These are phyloP conservation scores for Lojkania enalia DNA, from an alignment of 2,329 filamentous ascomycete genomes.

Conservation along the genomic window DNA sequence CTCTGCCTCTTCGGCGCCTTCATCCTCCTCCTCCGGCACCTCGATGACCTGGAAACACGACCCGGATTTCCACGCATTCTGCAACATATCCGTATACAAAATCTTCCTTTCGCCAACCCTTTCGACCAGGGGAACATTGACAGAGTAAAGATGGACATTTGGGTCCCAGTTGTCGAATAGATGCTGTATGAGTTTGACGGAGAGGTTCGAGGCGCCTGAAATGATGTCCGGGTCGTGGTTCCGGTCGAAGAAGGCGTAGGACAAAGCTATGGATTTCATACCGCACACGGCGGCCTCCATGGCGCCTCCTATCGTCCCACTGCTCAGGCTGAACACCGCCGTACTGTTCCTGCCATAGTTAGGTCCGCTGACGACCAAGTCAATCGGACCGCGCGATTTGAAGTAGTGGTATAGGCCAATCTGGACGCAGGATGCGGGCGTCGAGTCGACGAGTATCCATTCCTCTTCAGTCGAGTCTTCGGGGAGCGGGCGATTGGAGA, in stretches of 20 bases:
- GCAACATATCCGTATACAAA: slow-evolving; percentile 82
- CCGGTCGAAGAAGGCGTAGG: slow-evolving; percentile 84
- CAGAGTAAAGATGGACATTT: slow-evolving; percentile 80
- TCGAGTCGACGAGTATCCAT: slow-evolving; percentile 56
- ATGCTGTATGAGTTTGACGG: slow-evolving; percentile 77
- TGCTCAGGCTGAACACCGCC: slow-evolving; percentile 54
- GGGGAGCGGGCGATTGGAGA: slow-evolving; percentile 38
- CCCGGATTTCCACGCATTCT: slow-evolving; percentile 86
- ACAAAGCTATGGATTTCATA: slow-evolving; percentile 72
- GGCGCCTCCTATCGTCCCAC: slow-evolving; percentile 55
- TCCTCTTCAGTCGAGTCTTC: slow-evolving; percentile 44
- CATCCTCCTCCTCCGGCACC: slow-evolving; percentile 63
- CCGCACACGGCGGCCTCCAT: slow-evolving; percentile 55
- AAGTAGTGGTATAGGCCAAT: slow-evolving; percentile 55
- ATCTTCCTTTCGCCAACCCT: slow-evolving; percentile 73
- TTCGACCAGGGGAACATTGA: slow-evolving; percentile 86
- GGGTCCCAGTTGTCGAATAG: slow-evolving; percentile 72
- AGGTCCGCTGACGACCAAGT: slow-evolving; percentile 54
- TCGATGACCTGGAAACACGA: slow-evolving; percentile 85
- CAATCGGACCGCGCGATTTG: slow-evolving; percentile 47
- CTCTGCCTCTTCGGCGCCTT: slow-evolving; percentile 68
- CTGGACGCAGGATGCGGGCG: slow-evolving; percentile 55
- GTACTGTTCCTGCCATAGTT: slow-evolving; percentile 57
- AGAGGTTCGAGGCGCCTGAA: slow-evolving; percentile 71
- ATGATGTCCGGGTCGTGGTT: slow-evolving; percentile 85